Percentiles rank a stretch among this genome's conserved stretches.
These are phyloP conservation scores for Salix exigua DNA, from an alignment of 345 rosid genomes.

Conservation along the genomic window DNA sequence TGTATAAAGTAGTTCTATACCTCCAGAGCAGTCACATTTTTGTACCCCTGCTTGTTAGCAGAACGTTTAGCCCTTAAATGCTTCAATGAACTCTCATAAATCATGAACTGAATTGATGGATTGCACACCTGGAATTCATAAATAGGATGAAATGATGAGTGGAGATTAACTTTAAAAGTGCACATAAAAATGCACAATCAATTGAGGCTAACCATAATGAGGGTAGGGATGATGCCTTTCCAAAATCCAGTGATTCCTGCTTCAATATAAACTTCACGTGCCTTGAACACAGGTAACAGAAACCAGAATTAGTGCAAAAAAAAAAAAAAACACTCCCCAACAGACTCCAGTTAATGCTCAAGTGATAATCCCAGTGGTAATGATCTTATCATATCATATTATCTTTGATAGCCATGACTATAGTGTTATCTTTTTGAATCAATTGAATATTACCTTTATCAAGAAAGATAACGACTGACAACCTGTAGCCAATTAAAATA, in stretches of 20 bases:
- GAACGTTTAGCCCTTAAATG: slow-evolving; percentile 43
- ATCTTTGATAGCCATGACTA: no score
- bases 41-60: slow-evolving; percentile 32
- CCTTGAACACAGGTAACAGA: slow-evolving; percentile 26
- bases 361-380: no score
- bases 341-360: no score
- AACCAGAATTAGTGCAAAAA: neutral
- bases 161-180: slow-evolving; percentile 7
- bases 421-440: no score
- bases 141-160: slow-evolving; percentile 1
- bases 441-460: no score
- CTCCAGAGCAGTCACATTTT: slow-evolving; percentile 55
- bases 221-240: slow-evolving; percentile 72
- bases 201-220: slow-evolving; percentile 52
- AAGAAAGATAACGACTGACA: no score
- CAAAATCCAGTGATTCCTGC: slow-evolving; percentile 64
- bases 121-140: slow-evolving; percentile 54
- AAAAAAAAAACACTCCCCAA: no score
- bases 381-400: no score
- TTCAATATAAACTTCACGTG: slow-evolving; percentile 49
- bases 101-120: slow-evolving; percentile 75
- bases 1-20: slow-evolving; percentile 16
- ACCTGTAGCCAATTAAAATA: no score
- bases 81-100: slow-evolving; percentile 57
- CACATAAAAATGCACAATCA: neutral